These are phyloP conservation scores for Prunus mume DNA, from an alignment of 306 rosid species.

Conservation along the genomic window DNA sequence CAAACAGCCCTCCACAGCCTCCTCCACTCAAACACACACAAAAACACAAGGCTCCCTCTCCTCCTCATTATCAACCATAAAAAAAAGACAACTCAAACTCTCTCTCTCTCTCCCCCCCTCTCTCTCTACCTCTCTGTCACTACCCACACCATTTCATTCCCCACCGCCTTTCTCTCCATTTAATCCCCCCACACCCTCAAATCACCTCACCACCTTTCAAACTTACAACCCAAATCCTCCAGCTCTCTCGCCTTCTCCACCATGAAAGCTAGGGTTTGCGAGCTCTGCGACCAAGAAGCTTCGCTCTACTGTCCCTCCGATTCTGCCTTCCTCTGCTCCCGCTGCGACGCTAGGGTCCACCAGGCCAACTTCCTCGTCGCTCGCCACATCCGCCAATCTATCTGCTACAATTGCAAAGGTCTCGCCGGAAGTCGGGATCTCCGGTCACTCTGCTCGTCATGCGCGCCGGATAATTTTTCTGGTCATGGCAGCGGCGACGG, in stretches of 20 bases:
- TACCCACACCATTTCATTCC: not conserved
- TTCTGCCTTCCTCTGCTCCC: constrained; percentile 36
- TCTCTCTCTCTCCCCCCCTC: not conserved
- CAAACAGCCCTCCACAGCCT: not conserved
- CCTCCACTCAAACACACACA: not conserved
- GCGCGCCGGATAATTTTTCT: constrained; percentile 8
- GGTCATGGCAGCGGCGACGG: not conserved
- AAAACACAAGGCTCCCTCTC: constrained; percentile 5
- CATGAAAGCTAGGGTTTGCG: constrained; percentile 25
- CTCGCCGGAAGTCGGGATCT: not conserved
- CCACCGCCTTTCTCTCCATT: constrained; percentile 7
- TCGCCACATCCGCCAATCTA: constrained; percentile 34
- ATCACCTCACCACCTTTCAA: not conserved
- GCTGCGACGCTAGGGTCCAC: constrained; percentile 35
- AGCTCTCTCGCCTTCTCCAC: not conserved
- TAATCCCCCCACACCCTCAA: not conserved
- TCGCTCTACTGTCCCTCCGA: constrained; percentile 34
- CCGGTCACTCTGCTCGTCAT: constrained; percentile 12
- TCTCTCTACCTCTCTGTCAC: not conserved
- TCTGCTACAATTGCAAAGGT: constrained; percentile 23
- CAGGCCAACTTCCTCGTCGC: constrained; percentile 44
- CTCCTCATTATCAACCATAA: constrained; percentile 3
- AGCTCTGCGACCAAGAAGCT: constrained; percentile 31
- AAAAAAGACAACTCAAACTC: too few species aligned
- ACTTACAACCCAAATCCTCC: not conserved